Percentiles rank a stretch among this genome's conserved stretches.
Conservation (phyloP, 345 rosid genomes). For the Streptanthus diversifolius region DNA sequence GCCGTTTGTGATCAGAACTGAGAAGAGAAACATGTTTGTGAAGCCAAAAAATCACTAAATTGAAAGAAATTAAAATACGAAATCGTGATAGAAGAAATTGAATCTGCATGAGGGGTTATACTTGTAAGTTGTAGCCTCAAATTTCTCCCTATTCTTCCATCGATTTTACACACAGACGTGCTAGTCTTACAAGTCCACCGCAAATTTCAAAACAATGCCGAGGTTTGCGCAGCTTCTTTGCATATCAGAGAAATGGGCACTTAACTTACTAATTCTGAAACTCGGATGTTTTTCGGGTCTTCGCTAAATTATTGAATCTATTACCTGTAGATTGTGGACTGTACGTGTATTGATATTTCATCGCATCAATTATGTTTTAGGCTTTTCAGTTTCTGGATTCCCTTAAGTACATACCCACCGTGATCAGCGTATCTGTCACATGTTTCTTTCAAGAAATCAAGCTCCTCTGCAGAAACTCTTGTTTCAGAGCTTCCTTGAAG, state of each 20-base stretch:
- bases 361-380: too few species aligned
- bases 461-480: conserved; percentile 33
- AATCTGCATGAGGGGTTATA: not conserved
- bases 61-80: not conserved
- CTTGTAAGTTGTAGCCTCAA: not conserved
- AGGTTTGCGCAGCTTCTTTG: too few species aligned
- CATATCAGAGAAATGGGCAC: too few species aligned
- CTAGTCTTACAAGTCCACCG: not conserved
- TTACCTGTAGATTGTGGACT: too few species aligned
- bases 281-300: too few species aligned
- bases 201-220: not conserved
- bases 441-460: conserved; percentile 40
- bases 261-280: too few species aligned
- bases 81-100: not conserved
- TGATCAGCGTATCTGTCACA: conserved; percentile 39
- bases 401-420: too few species aligned
- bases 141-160: not conserved
- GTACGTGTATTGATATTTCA: too few species aligned
- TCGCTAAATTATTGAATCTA: too few species aligned
- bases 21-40: not conserved
- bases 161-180: not conserved
- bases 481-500: conserved; percentile 51
- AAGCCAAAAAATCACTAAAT: not conserved
- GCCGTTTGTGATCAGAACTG: not conserved
- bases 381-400: too few species aligned